Conservation (phyloP, 2,329 filamentous ascomycete genomes). For the Fusarium agapanthi region DNA sequence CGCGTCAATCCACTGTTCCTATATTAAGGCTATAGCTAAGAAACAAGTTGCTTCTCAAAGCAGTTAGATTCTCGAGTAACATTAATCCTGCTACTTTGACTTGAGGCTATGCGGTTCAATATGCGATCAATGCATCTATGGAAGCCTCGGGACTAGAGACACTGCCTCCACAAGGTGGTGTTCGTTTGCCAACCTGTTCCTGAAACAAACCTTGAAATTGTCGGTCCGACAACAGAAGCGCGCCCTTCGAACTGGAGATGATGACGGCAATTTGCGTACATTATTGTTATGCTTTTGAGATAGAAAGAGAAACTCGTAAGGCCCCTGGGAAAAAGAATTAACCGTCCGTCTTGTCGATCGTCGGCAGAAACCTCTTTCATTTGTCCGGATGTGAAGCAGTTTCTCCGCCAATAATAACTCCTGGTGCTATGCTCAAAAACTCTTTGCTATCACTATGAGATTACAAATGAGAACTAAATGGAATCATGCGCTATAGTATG, state of each 20-base stretch:
- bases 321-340: accelerated
- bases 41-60: not conserved
- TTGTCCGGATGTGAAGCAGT: not conserved
- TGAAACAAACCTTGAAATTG: not conserved
- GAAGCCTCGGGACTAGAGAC: not conserved
- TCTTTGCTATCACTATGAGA: no score
- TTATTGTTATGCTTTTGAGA: no score
- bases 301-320: not conserved
- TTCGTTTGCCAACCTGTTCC: not conserved
- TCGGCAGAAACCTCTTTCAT: not conserved
- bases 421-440: not conserved
- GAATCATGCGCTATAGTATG: accelerated
- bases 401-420: not conserved
- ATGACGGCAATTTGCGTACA: not conserved
- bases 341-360: not conserved
- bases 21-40: not conserved
- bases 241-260: no score
- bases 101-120: not conserved
- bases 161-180: not conserved
- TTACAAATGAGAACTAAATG: no score
- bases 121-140: no score
- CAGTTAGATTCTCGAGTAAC: not conserved
- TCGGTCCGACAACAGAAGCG: not conserved
- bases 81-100: not conserved
- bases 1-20: not conserved